These are phyloP conservation scores for Globisporangium ultimum DNA, from an alignment of 352 stramenopile species.

Conservation along the genomic window DNA sequence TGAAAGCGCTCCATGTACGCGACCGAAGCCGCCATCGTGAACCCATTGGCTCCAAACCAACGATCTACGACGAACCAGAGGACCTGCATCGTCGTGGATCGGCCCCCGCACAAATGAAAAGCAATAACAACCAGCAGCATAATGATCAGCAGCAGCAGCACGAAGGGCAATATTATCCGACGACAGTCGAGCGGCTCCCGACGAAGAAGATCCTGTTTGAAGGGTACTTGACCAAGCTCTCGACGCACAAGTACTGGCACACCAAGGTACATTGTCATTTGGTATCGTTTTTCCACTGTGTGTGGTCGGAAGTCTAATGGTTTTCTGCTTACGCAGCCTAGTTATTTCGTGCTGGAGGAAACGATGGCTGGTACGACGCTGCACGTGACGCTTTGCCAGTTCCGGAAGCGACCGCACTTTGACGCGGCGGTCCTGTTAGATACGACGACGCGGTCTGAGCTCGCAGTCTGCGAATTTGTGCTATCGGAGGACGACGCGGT, in stretches of 20 bases:
- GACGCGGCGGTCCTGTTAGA: no score
- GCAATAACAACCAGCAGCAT: not conserved
- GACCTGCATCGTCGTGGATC: slow-evolving; percentile 3
- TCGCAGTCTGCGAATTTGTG: slow-evolving; percentile 35
- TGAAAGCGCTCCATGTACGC: slow-evolving; percentile 7
- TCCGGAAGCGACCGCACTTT: slow-evolving; percentile 16
- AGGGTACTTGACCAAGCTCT: slow-evolving; percentile 48
- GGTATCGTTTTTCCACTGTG: not conserved
- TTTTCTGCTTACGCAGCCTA: slow-evolving; percentile 13
- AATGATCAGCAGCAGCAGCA: not conserved
- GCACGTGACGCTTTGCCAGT: slow-evolving; percentile 50
- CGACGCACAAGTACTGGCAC: slow-evolving; percentile 54
- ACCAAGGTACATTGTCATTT: slow-evolving; percentile 26
- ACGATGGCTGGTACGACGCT: slow-evolving; percentile 7
- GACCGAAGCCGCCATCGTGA: not conserved
- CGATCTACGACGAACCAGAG: not conserved
- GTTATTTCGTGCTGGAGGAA: slow-evolving; percentile 61
- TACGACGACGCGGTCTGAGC: slow-evolving; percentile 20
- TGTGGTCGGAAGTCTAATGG: not conserved
- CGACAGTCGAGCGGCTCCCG: not conserved
- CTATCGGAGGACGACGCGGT: slow-evolving; percentile 59
- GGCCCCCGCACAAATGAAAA: not conserved
- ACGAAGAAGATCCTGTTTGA: slow-evolving; percentile 35
- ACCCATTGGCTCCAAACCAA: not conserved
- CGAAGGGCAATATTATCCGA: not conserved